Conservation (phyloP, 768 basidiomycete genomes). For the Rhizopogon roseolus region DNA sequence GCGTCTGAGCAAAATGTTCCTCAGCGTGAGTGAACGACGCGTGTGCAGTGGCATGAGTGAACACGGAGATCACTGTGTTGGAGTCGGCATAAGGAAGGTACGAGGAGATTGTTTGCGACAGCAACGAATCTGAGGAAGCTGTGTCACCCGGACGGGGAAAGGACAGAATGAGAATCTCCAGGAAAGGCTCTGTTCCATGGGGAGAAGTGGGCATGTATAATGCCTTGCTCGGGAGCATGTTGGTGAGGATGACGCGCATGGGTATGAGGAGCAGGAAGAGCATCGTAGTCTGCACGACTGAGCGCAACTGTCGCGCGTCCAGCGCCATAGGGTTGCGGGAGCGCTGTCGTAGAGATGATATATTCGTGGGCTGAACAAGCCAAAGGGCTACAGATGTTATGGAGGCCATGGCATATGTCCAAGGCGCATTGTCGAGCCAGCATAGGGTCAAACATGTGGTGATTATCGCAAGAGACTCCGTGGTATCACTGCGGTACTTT, state of each 20-base stretch:
- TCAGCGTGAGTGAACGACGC: constrained; percentile 26
- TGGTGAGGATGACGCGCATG: constrained; percentile 1
- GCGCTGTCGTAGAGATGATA: background rate
- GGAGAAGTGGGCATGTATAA: constrained; percentile 11
- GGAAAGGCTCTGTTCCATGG: constrained; percentile 21
- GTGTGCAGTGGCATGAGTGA: constrained; percentile 32
- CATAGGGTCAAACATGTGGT: constrained; percentile 8
- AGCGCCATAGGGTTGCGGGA: background rate
- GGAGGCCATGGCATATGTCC: constrained; percentile 32
- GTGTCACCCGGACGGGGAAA: constrained; percentile 33
- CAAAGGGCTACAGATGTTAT: constrained; percentile 18
- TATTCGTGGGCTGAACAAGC: constrained; percentile 6
- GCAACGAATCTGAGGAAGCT: constrained; percentile 20
- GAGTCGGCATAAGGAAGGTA: constrained; percentile 30
- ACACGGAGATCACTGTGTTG: constrained; percentile 30
- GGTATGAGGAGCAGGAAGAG: constrained; percentile 12
- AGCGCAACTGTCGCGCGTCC: constrained; percentile 6
- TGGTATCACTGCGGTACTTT: constrained; percentile 9
- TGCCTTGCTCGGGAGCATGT: constrained; percentile 2
- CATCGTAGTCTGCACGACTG: constrained; percentile 15
- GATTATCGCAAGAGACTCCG: constrained; percentile 10
- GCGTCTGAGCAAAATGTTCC: constrained; percentile 18
- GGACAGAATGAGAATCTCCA: constrained; percentile 37
- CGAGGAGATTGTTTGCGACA: constrained; percentile 33
- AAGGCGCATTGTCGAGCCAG: constrained; percentile 31